Percentiles rank a stretch among this genome's conserved stretches.
Conservation (phyloP, 805 yeast species). For the Vanderwaltozyma polyspora region DNA sequence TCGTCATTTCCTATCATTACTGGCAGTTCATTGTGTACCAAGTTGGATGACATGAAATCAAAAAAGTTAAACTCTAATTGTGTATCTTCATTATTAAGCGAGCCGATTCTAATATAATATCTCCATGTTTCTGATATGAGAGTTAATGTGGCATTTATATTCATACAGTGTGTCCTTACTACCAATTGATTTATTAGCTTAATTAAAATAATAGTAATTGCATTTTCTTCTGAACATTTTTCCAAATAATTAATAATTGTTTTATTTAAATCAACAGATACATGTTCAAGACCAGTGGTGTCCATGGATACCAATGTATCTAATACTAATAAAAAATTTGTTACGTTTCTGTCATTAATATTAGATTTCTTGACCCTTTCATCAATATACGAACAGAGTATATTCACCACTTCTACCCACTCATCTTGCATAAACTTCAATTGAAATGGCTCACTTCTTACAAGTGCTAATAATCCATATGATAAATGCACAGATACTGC, state of each 20-base stretch:
- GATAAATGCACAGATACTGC: constrained; percentile 18
- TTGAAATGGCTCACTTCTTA: constrained; percentile 14
- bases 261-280: constrained; percentile 11
- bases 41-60: constrained; percentile 34
- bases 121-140: constrained; percentile 32
- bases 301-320: constrained; percentile 17
- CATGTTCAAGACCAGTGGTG: constrained; percentile 12
- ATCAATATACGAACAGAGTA: constrained; percentile 6
- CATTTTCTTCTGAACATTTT: constrained; percentile 17
- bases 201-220: constrained; percentile 27
- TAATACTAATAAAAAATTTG: constrained; percentile 20
- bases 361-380: constrained; percentile 7
- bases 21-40: constrained; percentile 23
- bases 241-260: constrained; percentile 15
- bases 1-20: constrained; percentile 3
- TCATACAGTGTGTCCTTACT: constrained; percentile 31
- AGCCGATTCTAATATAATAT: constrained; percentile 27
- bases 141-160: constrained; percentile 29
- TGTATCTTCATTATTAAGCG: constrained; percentile 33
- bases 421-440: constrained; percentile 16
- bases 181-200: constrained; percentile 38
- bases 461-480: constrained; percentile 12
- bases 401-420: constrained; percentile 16
- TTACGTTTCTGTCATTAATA: constrained; percentile 19
- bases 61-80: constrained; percentile 37